A percentile compares a stretch with the other conserved stretches of the same genome.
These are phyloP conservation scores for Amanita rubescens DNA, from an alignment of 768 basidiomycete species.

Conservation along the genomic window DNA sequence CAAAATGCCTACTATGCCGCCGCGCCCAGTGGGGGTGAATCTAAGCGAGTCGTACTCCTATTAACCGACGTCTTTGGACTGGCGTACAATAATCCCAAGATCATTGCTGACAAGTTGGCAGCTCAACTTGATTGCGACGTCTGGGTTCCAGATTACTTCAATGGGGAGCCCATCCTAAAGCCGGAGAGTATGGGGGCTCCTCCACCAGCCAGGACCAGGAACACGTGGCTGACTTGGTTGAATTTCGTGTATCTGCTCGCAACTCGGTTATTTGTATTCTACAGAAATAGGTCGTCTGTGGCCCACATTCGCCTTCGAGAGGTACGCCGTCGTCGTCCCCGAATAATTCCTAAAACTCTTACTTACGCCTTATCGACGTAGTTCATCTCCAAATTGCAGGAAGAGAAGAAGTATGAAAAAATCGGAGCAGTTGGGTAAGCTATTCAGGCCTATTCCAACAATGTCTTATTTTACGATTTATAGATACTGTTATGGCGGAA, in stretches of 20 bases:
- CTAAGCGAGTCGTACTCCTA: constrained; percentile 39
- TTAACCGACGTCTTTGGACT: constrained; percentile 55
- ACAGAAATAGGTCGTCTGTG: constrained; percentile 26
- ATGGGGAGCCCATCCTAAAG: constrained; percentile 34
- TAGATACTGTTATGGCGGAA: constrained; percentile 40
- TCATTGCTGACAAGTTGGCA: constrained; percentile 50
- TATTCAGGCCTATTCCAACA: neutral
- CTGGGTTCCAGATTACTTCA: constrained; percentile 57
- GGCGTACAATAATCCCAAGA: constrained; percentile 42
- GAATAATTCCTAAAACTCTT: neutral
- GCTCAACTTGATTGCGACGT: constrained; percentile 47
- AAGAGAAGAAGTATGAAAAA: constrained; percentile 33
- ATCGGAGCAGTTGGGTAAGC: constrained; percentile 37
- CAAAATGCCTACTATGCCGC: constrained; percentile 39
- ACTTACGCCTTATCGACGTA: constrained; percentile 11
- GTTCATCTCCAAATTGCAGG: constrained; percentile 30
- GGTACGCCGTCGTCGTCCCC: constrained; percentile 20
- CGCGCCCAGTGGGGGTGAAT: constrained; percentile 18
- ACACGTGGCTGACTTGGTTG: constrained; percentile 20
- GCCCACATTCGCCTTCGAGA: constrained; percentile 23
- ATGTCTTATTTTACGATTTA: neutral
- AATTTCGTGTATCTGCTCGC: constrained; percentile 18
- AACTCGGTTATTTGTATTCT: constrained; percentile 21
- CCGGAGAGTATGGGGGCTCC: constrained; percentile 20
- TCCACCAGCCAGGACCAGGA: constrained; percentile 25